Evolutionary conservation across 2,329 filamentous ascomycete genomes (phyloP).

Genomic region (Xylariaceae sp.): DNA sequence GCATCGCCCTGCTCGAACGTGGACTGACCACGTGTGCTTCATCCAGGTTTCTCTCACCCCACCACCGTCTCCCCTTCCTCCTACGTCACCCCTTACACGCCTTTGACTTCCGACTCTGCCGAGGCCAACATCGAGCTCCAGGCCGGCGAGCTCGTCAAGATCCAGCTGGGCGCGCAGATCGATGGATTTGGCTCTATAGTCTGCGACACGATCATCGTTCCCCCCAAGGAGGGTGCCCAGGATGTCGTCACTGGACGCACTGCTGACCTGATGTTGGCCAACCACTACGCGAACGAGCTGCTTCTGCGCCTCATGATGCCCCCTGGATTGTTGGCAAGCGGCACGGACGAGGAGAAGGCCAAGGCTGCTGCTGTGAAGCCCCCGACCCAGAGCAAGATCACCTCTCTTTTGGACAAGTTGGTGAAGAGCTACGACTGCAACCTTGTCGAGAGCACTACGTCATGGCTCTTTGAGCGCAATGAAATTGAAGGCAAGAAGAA

Average conservation of each 20-base stretch:
- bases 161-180: conserved; percentile 98
- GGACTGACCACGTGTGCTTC: conserved; percentile 21
- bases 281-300: conserved; percentile 92
- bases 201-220: conserved; percentile 82
- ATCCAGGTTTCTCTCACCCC: conserved; percentile 77
- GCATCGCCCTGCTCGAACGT: conserved; percentile 2
- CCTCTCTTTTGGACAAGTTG: conserved; percentile 81
- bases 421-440: conserved; percentile 86
- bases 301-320: conserved; percentile 87
- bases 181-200: conserved; percentile 96
- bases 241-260: conserved; percentile 67
- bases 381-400: conserved; percentile 81
- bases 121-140: conserved; percentile 79
- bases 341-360: conserved; percentile 91
- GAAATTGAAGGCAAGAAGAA: conserved; percentile 98
- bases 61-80: conserved; percentile 92
- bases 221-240: conserved; percentile 53
- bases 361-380: conserved; percentile 80
- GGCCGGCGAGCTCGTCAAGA: conserved; percentile 85
- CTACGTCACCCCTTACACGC: conserved; percentile 95
- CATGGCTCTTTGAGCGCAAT: conserved; percentile 93
- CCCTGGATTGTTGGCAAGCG: conserved; percentile 74
- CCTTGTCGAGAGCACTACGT: conserved; percentile 95
- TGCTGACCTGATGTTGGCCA: conserved; percentile 85
- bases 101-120: conserved; percentile 75